Conservation (phyloP, 2,329 filamentous ascomycete species). For the Diaporthe sp. region DNA sequence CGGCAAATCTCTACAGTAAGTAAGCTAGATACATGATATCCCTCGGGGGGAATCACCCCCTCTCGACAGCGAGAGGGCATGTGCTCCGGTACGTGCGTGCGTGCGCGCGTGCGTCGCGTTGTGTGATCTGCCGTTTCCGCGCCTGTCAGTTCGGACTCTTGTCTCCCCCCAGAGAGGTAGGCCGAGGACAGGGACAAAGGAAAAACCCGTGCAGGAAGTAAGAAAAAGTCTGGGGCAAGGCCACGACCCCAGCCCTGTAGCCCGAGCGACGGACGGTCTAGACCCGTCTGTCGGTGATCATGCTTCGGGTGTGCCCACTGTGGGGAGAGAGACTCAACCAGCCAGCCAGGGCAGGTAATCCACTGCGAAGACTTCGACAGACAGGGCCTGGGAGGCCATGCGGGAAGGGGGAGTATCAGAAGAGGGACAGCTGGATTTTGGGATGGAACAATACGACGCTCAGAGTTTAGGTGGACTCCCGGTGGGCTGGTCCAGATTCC, state of each 20-base stretch:
- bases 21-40: background rate
- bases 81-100: background rate
- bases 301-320: conserved; percentile 22
- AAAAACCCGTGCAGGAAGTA: background rate
- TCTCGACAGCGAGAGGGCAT: background rate
- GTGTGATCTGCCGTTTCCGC: conserved; percentile 26
- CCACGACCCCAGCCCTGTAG: background rate
- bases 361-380: background rate
- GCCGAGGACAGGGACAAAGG: background rate
- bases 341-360: background rate
- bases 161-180: background rate
- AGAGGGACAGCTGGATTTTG: background rate
- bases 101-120: background rate
- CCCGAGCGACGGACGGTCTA: conserved; percentile 20
- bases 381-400: background rate
- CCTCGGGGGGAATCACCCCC: background rate
- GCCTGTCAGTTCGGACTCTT: background rate
- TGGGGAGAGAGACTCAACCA: background rate
- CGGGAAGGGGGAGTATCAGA: background rate
- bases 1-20: no score
- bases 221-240: background rate
- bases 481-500: conserved; percentile 23
- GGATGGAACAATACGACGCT: background rate
- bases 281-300: conserved; percentile 21
- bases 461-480: conserved; percentile 4